These are phyloP conservation scores for Ustilago esculenta DNA, from an alignment of 1,284 basidiomycete species.

Conservation along the genomic window DNA sequence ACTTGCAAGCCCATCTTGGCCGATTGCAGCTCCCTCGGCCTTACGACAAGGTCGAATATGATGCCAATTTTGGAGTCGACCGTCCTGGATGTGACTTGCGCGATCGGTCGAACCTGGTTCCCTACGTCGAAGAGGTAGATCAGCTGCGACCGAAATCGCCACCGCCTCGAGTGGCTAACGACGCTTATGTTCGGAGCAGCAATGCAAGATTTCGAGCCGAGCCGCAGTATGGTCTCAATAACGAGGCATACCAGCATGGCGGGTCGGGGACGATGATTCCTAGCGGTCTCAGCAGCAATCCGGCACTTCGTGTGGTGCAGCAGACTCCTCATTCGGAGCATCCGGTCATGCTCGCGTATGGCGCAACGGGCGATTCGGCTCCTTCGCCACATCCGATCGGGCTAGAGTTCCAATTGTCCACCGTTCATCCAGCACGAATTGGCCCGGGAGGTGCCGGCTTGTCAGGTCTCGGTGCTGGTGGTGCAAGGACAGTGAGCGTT, in stretches of 20 bases:
- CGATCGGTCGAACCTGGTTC: constrained; percentile 57
- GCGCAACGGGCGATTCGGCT: not conserved
- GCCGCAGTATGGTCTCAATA: not conserved
- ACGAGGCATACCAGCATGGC: not conserved
- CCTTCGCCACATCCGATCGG: not conserved
- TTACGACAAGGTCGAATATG: constrained; percentile 50
- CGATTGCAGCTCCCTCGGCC: constrained; percentile 27
- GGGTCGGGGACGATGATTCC: constrained; percentile 14
- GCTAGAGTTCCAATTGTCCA: not conserved
- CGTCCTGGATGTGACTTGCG: constrained; percentile 54
- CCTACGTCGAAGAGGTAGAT: constrained; percentile 52
- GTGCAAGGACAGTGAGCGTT: constrained; percentile 53
- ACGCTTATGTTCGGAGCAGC: not conserved
- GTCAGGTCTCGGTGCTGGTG: constrained; percentile 62
- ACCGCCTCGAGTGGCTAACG: constrained; percentile 20
- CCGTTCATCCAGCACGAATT: constrained; percentile 1
- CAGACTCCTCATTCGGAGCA: constrained; percentile 5
- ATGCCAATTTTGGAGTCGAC: constrained; percentile 55
- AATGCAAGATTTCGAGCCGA: not conserved
- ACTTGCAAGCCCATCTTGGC: constrained; percentile 8
- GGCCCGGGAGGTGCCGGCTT: constrained; percentile 38
- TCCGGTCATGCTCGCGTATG: not conserved
- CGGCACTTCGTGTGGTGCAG: constrained; percentile 18
- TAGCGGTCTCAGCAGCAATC: constrained; percentile 30
- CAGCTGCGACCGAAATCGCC: constrained; percentile 60